Base-by-base conservation (phyloP, 306 rosid species). In the Begonia peltatifolia region DNA sequence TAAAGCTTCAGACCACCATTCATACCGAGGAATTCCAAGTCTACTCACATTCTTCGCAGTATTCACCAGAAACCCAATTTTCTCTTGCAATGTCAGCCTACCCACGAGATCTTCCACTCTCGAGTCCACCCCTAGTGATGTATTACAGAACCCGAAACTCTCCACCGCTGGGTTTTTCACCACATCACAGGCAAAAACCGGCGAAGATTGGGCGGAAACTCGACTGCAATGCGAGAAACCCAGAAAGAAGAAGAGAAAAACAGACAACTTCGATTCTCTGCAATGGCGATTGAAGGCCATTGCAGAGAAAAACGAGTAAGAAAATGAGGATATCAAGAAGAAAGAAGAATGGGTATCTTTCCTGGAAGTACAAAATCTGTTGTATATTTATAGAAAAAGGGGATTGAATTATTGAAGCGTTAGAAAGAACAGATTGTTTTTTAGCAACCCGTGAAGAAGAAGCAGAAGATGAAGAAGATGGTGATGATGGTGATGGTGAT, bases 1-100 rank as follows among this genome's bases (percentile, higher is more conserved):
- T 52, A 92, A 77, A 11, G 96, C 99, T 60, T 92, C 99, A 9
- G 99, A 92, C 99, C 99, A 92, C 99, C 99, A 92, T 14, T 86
- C 74, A 38, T 92, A 92, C 52, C 64, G 75, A 0, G 99, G 99
- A 57, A 92, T 77, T 12, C 99, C 99, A 46, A 92, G 94, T 60
- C 94, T 76, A 14, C 68, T 70, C 54, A 92, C 88, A 44, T 51
- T 66, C 5, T 49, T 68, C 2, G 99, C 99, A 11, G 49, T 35
- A 62, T 77, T 36, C 52, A 71, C 87, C 60, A 92, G 30, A 64
- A 75, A 81, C 50, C 76, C 79, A 0, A 83, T 76, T 52, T 92
- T 92, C 83, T 92, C 96, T 42, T 60, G 73, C 79, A 92, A 68
- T 53, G 96, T 79, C 23, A 92, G 54, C 56, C 94, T 68, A 74